Evolutionary conservation across 148 eudicot genomes (phyloP).

Genomic region (Persicaria maculosa): DNA sequence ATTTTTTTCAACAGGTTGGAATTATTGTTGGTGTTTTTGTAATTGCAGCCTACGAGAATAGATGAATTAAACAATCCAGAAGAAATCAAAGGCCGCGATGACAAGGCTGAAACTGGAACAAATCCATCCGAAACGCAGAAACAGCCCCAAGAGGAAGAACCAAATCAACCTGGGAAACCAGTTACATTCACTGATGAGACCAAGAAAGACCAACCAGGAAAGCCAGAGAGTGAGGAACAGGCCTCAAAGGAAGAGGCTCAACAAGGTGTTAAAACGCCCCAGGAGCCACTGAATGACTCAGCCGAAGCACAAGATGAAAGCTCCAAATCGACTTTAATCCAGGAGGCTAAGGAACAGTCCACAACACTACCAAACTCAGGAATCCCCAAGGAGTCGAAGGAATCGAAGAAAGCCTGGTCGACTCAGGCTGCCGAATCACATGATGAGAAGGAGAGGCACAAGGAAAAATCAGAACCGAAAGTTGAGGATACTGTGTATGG

Average conservation of each 20-base stretch:
- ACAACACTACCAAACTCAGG: conserved; percentile 36
- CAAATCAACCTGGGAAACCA: conserved; percentile 19
- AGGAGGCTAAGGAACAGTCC: conserved; percentile 17
- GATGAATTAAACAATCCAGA: neutral
- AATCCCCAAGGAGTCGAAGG: conserved; percentile 70
- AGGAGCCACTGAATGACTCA: neutral
- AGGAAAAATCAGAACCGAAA: conserved; percentile 13
- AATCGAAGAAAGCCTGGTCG: conserved; percentile 59
- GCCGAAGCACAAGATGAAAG: neutral
- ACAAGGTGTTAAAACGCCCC: neutral
- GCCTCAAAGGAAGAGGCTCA: conserved; percentile 2
- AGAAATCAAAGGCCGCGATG: no score
- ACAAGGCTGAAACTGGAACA: neutral
- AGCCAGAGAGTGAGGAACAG: conserved; percentile 26
- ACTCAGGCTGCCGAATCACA: conserved; percentile 70
- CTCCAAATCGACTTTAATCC: neutral
- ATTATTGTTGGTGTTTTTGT: neutral
- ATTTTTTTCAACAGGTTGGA: neutral
- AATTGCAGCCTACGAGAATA: neutral
- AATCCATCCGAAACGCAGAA: neutral
- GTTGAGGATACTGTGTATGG: conserved; percentile 31
- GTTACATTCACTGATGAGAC: conserved; percentile 30
- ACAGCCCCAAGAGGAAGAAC: conserved; percentile 2
- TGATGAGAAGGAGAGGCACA: conserved; percentile 54
- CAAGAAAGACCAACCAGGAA: conserved; percentile 23